phyloP scores from a whole-genome alignment of 1,284 basidiomycete genomes.

The Austroboletus novae-zelandiae region DNA sequence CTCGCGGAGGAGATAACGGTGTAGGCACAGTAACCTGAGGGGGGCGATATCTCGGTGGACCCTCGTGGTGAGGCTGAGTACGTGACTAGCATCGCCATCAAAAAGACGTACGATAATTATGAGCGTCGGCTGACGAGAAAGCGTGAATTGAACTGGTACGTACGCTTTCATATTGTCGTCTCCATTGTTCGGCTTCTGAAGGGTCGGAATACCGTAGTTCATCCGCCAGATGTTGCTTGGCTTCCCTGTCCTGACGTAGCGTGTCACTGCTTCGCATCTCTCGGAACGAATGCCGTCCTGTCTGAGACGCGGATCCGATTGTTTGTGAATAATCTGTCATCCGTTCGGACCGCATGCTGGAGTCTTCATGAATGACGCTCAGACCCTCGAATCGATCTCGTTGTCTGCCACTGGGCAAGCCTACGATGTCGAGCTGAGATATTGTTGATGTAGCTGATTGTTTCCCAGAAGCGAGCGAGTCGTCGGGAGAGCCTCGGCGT shows the following conservation, averaged over 20 bases:
- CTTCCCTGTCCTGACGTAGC: constrained; percentile 13
- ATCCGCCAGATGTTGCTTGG: constrained; percentile 32
- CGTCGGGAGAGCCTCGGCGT: constrained; percentile 30
- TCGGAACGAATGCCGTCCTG: constrained; percentile 11
- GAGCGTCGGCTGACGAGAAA: constrained; percentile 2
- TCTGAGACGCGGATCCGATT: constrained; percentile 14
- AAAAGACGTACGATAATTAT: too few relatives aligned
- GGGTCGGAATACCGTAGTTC: constrained; percentile 39
- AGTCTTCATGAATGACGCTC: constrained; percentile 41
- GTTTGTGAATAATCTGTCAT: constrained; percentile 26
- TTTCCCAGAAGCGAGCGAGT: constrained; percentile 29
- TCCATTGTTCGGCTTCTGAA: constrained; percentile 36
- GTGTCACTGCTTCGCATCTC: constrained; percentile 23
- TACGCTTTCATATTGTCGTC: constrained; percentile 31
- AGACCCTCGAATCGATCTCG: constrained; percentile 31
- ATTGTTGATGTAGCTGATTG: constrained; percentile 35
- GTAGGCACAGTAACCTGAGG: constrained; percentile 23
- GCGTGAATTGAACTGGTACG: background rate
- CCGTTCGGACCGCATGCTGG: constrained; percentile 32
- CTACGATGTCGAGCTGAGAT: constrained; percentile 42
- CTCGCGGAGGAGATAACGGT: constrained; percentile 29
- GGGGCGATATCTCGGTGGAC: constrained; percentile 18
- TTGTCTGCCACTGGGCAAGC: constrained; percentile 26
- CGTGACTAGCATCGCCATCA: constrained; percentile 14
- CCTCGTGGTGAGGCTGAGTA: constrained; percentile 12